phyloP scores from a whole-genome alignment of 108 stramenopile genomes.

The Cyclotella kingstonii region DNA sequence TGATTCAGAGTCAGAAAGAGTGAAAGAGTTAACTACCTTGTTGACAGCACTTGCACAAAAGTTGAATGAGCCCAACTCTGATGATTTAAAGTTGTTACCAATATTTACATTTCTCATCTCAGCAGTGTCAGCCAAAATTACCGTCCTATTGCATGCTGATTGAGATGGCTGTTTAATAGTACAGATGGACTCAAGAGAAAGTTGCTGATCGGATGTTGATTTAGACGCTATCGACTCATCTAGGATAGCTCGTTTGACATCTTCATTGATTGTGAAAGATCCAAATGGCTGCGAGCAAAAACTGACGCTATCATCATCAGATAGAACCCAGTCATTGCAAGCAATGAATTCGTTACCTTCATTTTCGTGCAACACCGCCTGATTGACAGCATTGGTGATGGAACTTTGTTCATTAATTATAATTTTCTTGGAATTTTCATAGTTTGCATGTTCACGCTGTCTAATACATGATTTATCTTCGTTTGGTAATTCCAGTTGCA shows the following conservation, averaged over 20 bases:
- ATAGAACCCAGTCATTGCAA: constrained; percentile 5
- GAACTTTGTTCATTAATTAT: too few relatives aligned
- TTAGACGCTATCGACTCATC: background rate
- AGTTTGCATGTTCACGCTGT: too few relatives aligned
- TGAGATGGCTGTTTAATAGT: background rate
- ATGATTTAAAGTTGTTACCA: background rate
- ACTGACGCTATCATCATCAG: constrained; percentile 2
- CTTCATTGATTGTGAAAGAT: constrained; percentile 5
- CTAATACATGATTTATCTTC: too few relatives aligned
- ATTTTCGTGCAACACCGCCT: background rate
- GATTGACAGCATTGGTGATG: background rate
- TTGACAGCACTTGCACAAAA: background rate
- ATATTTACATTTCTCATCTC: background rate
- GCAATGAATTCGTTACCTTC: constrained; percentile 2
- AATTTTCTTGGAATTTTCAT: too few relatives aligned
- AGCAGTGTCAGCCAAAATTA: background rate
- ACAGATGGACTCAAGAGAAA: too few relatives aligned
- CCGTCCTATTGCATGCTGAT: background rate
- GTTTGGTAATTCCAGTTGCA: too few relatives aligned
- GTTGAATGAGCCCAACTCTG: background rate
- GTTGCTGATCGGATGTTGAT: too few relatives aligned
- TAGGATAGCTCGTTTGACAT: constrained; percentile 1
- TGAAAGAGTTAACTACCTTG: background rate
- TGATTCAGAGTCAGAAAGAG: background rate
- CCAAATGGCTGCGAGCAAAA: constrained; percentile 8